phyloP scores from a whole-genome alignment of 1,139 yeast genomes.

The Blastobotrys raffinosifermentans region DNA sequence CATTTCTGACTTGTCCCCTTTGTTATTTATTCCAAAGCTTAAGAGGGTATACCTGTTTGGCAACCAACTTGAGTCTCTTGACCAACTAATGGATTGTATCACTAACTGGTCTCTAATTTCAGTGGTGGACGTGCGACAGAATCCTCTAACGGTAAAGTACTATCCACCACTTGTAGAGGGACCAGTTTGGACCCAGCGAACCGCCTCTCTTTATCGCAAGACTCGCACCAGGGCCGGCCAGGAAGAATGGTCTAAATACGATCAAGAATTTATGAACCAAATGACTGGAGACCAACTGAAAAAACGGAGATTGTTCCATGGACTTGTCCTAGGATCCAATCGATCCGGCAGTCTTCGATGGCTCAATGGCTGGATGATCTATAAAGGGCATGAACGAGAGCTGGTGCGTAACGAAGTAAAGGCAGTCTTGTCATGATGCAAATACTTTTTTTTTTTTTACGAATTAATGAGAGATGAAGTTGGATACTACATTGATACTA shows the following conservation, averaged over 20 bases:
- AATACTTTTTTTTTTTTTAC: too few species aligned
- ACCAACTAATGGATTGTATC: conserved; percentile 21
- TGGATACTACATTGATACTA: too few species aligned
- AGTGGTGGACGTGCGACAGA: conserved; percentile 30
- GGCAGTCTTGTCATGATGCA: neutral
- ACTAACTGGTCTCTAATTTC: conserved; percentile 20
- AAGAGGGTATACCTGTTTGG: conserved; percentile 26
- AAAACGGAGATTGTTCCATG: conserved; percentile 17
- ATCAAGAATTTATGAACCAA: conserved; percentile 14
- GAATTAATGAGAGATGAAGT: too few species aligned
- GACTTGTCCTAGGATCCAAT: conserved; percentile 11
- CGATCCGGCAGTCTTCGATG: conserved; percentile 14
- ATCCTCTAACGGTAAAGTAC: conserved; percentile 28
- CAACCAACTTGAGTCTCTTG: conserved; percentile 24
- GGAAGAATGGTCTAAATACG: conserved; percentile 19
- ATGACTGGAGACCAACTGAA: conserved; percentile 3
- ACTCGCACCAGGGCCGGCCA: conserved; percentile 18
- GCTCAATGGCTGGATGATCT: conserved; percentile 19
- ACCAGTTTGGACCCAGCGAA: conserved; percentile 5
- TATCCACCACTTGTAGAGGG: conserved; percentile 23
- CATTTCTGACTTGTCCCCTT: conserved; percentile 23
- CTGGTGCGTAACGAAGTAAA: neutral
- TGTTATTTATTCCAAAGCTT: conserved; percentile 27
- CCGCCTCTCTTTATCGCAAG: conserved; percentile 14
- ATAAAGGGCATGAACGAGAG: conserved; percentile 4